A percentile compares a stretch with the other conserved stretches of the same genome.
These are phyloP conservation scores for Candida coquimbonensis DNA, from an alignment of 805 yeast genomes.

Conservation along the genomic window DNA sequence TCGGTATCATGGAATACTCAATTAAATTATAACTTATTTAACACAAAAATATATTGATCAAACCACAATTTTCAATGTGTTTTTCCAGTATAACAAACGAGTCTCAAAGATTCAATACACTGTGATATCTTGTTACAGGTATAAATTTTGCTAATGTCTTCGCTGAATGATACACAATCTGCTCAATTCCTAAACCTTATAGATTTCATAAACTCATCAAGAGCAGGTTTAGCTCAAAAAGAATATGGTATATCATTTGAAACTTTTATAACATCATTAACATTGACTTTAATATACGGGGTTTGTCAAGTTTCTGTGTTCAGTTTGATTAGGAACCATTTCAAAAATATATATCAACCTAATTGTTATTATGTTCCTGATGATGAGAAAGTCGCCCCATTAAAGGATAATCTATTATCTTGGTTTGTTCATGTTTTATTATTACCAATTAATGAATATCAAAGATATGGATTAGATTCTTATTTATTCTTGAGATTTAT, in stretches of 20 bases:
- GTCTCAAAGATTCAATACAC: too few relatives aligned
- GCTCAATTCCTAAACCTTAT: constrained; percentile 19
- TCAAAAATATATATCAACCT: constrained; percentile 48
- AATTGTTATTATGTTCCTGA: constrained; percentile 36
- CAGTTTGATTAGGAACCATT: constrained; percentile 28
- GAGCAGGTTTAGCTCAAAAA: constrained; percentile 51
- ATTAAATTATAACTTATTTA: too few relatives aligned
- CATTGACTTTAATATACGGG: constrained; percentile 48
- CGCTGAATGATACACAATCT: constrained; percentile 3
- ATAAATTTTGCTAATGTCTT: too few relatives aligned
- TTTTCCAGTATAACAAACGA: too few relatives aligned
- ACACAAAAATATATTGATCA: too few relatives aligned
- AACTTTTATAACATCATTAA: constrained; percentile 48
- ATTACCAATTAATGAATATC: constrained; percentile 36
- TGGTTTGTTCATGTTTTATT: constrained; percentile 47
- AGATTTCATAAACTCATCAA: constrained; percentile 43
- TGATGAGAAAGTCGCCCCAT: constrained; percentile 30
- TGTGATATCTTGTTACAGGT: too few relatives aligned
- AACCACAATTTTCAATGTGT: too few relatives aligned
- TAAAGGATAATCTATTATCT: constrained; percentile 38
- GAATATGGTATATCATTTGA: constrained; percentile 52
- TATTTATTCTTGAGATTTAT: constrained; percentile 66
- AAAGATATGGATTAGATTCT: constrained; percentile 61
- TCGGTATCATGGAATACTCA: too few relatives aligned
- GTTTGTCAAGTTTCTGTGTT: constrained; percentile 41